Evolutionary conservation across 495 filamentous ascomycete species (phyloP).

Genomic region (Alectoria sarmentosa): DNA sequence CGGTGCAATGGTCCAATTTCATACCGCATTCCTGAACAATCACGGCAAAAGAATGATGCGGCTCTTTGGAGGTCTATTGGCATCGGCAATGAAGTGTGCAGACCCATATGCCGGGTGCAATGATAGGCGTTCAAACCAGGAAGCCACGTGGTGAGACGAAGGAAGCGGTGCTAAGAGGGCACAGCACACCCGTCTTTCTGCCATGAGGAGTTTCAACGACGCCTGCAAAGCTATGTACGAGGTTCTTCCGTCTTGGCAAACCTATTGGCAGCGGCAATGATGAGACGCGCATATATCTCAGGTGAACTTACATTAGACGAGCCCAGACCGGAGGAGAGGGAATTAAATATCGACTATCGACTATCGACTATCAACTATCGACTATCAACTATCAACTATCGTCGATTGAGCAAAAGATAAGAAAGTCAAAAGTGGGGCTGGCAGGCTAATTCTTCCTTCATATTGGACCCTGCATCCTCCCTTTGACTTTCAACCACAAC

Average conservation of each 20-base stretch:
- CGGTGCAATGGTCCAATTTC: conserved; percentile 29
- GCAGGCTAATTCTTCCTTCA: not conserved
- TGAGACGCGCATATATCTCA: not conserved
- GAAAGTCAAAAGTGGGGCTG: not conserved
- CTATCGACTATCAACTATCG: too few species aligned
- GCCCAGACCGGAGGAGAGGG: not conserved
- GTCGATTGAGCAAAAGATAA: not conserved
- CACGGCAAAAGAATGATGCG: not conserved
- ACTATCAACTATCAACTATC: too few species aligned
- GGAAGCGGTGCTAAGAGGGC: not conserved
- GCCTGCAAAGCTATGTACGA: not conserved
- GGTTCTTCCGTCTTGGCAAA: not conserved
- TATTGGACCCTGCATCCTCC: conserved; percentile 3
- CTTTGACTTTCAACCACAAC: not conserved
- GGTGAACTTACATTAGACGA: not conserved
- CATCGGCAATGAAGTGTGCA: not conserved
- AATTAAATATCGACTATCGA: too few species aligned
- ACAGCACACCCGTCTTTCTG: not conserved
- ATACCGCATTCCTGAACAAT: conserved; percentile 27
- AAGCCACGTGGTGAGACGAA: not conserved
- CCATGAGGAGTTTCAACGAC: too few species aligned
- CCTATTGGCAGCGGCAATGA: not conserved
- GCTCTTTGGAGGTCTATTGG: not conserved
- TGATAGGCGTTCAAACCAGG: not conserved
- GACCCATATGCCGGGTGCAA: not conserved